Evolutionary conservation across 805 yeast species (phyloP).

Genomic region (Komagataella mondaviorum): DNA sequence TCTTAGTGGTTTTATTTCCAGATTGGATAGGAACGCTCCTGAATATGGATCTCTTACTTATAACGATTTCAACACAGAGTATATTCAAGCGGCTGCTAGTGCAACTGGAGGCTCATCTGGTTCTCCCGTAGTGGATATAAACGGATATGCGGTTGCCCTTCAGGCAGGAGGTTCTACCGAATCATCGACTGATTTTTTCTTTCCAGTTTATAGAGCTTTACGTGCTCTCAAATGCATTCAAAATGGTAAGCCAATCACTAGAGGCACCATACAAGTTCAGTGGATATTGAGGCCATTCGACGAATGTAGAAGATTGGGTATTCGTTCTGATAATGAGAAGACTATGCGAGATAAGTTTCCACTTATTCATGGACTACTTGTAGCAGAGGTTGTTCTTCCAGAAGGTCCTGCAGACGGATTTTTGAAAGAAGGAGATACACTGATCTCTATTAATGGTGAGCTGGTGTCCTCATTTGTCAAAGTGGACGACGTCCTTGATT

Average conservation of each 20-base stretch:
- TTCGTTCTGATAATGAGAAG: conserved; percentile 61
- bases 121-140: conserved; percentile 86
- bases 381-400: conserved; percentile 71
- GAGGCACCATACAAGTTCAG: conserved; percentile 89
- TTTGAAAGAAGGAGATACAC: conserved; percentile 76
- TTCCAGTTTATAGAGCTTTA: conserved; percentile 73
- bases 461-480: conserved; percentile 57
- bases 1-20: conserved; percentile 71
- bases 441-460: conserved; percentile 58
- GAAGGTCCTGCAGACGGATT: conserved; percentile 70
- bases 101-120: conserved; percentile 96
- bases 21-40: conserved; percentile 89
- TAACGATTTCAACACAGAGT: conserved; percentile 88
- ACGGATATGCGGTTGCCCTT: conserved; percentile 79
- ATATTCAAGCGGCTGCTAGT: conserved; percentile 91
- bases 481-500: conserved; percentile 77
- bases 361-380: conserved; percentile 63
- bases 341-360: conserved; percentile 60
- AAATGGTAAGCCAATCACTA: conserved; percentile 39
- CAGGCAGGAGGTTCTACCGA: conserved; percentile 92
- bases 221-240: conserved; percentile 75
- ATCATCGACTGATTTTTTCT: conserved; percentile 85
- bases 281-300: conserved; percentile 83
- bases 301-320: conserved; percentile 79
- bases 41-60: conserved; percentile 82